A percentile compares a stretch with the other conserved stretches of the same genome.
Conservation (phyloP, 2,329 filamentous ascomycete genomes). For the Acephala macrosclerotiorum region DNA sequence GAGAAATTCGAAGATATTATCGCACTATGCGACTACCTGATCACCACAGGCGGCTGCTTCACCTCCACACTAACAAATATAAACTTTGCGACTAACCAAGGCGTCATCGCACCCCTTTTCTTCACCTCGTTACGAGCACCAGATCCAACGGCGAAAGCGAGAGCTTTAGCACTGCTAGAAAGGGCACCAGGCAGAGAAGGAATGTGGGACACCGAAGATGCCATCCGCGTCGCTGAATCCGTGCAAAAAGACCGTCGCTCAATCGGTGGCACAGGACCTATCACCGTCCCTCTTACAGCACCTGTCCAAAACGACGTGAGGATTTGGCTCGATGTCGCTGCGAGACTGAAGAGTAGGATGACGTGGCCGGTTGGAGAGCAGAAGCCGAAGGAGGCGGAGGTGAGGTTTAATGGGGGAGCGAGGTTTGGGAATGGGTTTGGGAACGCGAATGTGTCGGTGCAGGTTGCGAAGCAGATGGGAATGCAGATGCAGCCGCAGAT, state of each 20-base stretch:
- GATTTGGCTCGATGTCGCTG: constrained; percentile 25
- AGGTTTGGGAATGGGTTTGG: background rate
- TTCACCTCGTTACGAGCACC: constrained; percentile 34
- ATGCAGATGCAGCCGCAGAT: constrained; percentile 1
- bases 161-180: constrained; percentile 34
- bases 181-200: constrained; percentile 38
- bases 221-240: constrained; percentile 30
- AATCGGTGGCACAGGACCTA: constrained; percentile 5
- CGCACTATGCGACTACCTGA: constrained; percentile 32
- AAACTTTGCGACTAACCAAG: constrained; percentile 35
- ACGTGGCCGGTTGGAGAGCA: constrained; percentile 31
- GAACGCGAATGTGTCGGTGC: background rate
- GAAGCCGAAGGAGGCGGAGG: background rate
- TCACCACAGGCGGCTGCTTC: constrained; percentile 15
- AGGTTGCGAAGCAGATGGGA: background rate
- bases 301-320: constrained; percentile 21
- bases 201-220: constrained; percentile 40
- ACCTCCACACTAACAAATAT: constrained; percentile 14
- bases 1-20: constrained; percentile 37
- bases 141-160: constrained; percentile 20
- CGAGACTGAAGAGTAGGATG: constrained; percentile 27
- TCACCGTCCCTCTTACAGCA: constrained; percentile 17
- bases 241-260: constrained; percentile 19
- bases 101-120: constrained; percentile 39
- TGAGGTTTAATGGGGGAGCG: background rate